Percentiles rank a stretch among this genome's conserved stretches.
Conservation (phyloP, 1,284 basidiomycete species). For the Sphaerobolus stellatus region DNA sequence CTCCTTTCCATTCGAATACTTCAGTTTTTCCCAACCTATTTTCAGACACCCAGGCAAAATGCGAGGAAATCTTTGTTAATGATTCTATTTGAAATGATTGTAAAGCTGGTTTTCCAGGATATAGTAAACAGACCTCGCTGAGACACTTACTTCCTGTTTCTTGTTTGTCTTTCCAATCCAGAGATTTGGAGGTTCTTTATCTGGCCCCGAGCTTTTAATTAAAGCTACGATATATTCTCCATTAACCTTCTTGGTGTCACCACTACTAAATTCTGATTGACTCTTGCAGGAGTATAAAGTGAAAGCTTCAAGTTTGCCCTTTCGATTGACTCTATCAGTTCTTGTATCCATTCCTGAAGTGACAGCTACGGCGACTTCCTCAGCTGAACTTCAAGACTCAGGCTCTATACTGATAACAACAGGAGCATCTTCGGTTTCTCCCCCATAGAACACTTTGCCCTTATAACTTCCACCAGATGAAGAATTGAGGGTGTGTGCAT, state of each 20-base stretch:
- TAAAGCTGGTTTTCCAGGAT: not conserved
- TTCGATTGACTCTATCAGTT: constrained; percentile 11
- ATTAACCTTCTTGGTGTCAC: constrained; percentile 14
- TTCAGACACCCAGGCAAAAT: constrained; percentile 14
- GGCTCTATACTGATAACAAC: constrained; percentile 11
- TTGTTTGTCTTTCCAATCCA: constrained; percentile 13
- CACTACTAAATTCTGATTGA: not conserved
- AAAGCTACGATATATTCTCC: constrained; percentile 15
- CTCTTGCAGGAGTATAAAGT: constrained; percentile 9
- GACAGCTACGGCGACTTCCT: constrained; percentile 17
- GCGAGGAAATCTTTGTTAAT: constrained; percentile 19
- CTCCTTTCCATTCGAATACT: constrained; percentile 13
- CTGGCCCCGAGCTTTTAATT: constrained; percentile 15
- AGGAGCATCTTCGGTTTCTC: constrained; percentile 14
- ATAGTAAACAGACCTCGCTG: not conserved
- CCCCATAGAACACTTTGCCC: constrained; percentile 10
- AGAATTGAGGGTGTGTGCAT: constrained; percentile 4
- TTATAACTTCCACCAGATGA: not conserved
- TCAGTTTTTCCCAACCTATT: constrained; percentile 4
- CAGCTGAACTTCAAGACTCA: no score
- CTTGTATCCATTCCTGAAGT: constrained; percentile 14
- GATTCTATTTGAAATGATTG: not conserved
- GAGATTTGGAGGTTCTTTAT: constrained; percentile 15
- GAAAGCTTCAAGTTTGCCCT: constrained; percentile 7
- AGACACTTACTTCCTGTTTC: no score